A percentile compares a stretch with the other conserved stretches of the same genome.
Conservation (phyloP, 2,329 filamentous ascomycete species). For the Colletotrichum filicis region DNA sequence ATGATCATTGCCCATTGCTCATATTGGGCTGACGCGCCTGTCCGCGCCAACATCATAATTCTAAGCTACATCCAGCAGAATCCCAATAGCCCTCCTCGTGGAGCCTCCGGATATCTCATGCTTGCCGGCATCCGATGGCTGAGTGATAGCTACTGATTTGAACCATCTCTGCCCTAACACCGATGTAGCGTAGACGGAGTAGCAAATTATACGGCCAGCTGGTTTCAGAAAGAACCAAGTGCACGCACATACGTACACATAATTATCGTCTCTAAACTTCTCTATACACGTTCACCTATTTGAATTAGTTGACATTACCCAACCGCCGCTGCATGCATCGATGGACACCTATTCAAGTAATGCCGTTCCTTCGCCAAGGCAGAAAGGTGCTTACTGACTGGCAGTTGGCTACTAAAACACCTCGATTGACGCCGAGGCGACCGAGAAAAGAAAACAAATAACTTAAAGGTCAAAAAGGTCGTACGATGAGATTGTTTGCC, state of each 20-base stretch:
- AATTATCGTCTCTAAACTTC: neutral
- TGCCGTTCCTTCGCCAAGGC: neutral
- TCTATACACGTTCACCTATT: neutral
- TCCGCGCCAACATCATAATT: neutral
- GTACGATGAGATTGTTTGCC: conserved; percentile 1
- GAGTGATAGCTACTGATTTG: no score
- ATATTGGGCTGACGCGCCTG: neutral
- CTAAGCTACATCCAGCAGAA: neutral
- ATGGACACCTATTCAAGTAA: conserved; percentile 2
- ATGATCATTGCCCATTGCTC: no score
- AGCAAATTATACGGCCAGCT: neutral
- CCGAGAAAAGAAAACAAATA: neutral
- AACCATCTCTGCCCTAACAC: no score
- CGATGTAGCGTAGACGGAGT: neutral
- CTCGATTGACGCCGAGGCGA: neutral
- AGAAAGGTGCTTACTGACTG: neutral
- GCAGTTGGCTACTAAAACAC: neutral
- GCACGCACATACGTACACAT: neutral
- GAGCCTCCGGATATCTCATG: neutral
- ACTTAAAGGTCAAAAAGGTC: neutral
- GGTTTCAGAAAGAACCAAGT: neutral
- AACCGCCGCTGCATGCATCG: neutral
- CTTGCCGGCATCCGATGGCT: neutral
- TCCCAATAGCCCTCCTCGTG: no score
- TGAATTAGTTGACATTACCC: neutral